A percentile compares a stretch with the other conserved stretches of the same genome.
phyloP scores from a whole-genome alignment of 148 eudicot genomes.

The Cornus suecica region DNA sequence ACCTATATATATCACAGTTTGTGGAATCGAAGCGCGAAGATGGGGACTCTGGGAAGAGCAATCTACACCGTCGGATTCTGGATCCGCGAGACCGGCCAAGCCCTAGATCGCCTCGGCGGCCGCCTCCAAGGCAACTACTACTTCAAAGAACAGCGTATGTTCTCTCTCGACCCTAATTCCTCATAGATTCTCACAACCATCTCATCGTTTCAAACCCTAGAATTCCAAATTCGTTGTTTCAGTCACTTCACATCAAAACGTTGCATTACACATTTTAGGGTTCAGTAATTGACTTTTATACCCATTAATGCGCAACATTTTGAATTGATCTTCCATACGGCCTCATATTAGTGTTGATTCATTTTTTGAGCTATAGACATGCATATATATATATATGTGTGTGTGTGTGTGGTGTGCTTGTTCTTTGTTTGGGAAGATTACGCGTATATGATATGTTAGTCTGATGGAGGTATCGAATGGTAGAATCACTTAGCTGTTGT shows the following conservation, averaged over 20 bases:
- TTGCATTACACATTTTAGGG: background rate
- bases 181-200: background rate
- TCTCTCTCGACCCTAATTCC: background rate
- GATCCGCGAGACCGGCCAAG: slow-evolving; percentile 96
- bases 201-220: background rate
- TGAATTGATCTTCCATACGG: background rate
- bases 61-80: slow-evolving; percentile 87
- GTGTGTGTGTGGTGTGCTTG: background rate
- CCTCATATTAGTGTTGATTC: background rate
- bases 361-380: background rate
- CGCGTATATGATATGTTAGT: background rate
- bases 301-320: background rate
- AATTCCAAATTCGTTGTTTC: background rate
- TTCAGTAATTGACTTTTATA: background rate
- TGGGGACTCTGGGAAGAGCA: slow-evolving; percentile 81
- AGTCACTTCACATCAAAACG: background rate
- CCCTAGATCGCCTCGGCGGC: slow-evolving; percentile 87
- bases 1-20: no score
- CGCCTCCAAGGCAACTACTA: slow-evolving; percentile 79
- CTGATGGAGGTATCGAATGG: background rate
- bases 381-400: background rate
- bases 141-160: slow-evolving; percentile 74
- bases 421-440: background rate
- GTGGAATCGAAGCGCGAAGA: slow-evolving; percentile 10
- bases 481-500: no score